Percentiles rank a stretch among this genome's conserved stretches.
phyloP scores from a whole-genome alignment of 2,329 filamentous ascomycete species.

The Xenosphaeropsis pyriputrescens region DNA sequence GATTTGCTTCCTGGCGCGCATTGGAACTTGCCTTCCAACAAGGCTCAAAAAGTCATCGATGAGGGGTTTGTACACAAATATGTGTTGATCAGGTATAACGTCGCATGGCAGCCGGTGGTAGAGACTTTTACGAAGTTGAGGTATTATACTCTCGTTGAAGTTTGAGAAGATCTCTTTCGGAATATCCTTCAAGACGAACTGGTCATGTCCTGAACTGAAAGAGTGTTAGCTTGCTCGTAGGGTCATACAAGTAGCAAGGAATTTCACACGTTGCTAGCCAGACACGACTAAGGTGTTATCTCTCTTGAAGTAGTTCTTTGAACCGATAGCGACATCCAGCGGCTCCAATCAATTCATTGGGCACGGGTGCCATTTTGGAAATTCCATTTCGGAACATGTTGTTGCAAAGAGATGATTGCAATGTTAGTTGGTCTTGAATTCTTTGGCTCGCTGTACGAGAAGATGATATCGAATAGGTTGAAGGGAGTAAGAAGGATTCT shows the following conservation, averaged over 20 bases:
- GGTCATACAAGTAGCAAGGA: conserved; percentile 1
- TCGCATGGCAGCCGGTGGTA: conserved; percentile 1
- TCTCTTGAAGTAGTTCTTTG: conserved; percentile 18
- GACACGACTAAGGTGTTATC: conserved; percentile 16
- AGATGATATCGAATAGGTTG: too few relatives aligned
- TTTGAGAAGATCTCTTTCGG: conserved; percentile 3
- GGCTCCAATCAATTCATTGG: conserved; percentile 10
- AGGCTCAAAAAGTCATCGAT: conserved; percentile 3
- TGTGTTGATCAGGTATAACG: conserved; percentile 1
- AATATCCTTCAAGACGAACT: conserved; percentile 3
- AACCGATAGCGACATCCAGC: conserved; percentile 17
- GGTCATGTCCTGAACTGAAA: conserved; percentile 2
- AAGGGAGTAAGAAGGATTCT: too few relatives aligned
- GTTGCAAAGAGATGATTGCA: too few relatives aligned
- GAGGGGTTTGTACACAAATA: conserved; percentile 4
- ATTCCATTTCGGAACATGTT: conserved; percentile 2
- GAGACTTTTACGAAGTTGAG: conserved; percentile 8
- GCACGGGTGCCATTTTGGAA: conserved; percentile 7
- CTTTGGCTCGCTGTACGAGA: neutral
- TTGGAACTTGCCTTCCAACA: conserved; percentile 2
- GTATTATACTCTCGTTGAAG: conserved; percentile 9
- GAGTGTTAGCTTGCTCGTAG: conserved; percentile 1
- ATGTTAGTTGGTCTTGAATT: too few relatives aligned
- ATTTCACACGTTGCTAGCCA: conserved; percentile 17
- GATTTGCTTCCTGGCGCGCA: conserved; percentile 3